A percentile compares a stretch with the other conserved stretches of the same genome.
These are phyloP conservation scores for Candida xyloterini DNA, from an alignment of 805 yeast genomes.

Conservation along the genomic window DNA sequence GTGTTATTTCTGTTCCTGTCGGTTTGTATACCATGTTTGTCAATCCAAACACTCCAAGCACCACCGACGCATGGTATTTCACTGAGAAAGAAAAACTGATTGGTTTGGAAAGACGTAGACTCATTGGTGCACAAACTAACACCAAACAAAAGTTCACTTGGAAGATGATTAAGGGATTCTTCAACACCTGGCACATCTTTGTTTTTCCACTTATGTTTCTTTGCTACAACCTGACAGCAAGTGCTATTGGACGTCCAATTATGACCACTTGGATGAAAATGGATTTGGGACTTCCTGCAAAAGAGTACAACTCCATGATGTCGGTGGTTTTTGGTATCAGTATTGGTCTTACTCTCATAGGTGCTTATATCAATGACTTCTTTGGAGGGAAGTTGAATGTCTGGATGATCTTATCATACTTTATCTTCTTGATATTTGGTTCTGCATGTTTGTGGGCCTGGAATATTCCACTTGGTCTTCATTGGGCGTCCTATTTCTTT, in stretches of 20 bases:
- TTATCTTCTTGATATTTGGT: slow-evolving; percentile 39
- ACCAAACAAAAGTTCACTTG: slow-evolving; percentile 41
- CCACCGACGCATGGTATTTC: slow-evolving; percentile 40
- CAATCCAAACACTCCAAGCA: slow-evolving; percentile 46
- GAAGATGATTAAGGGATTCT: slow-evolving; percentile 37
- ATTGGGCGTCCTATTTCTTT: slow-evolving; percentile 49
- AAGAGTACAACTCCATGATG: slow-evolving; percentile 41
- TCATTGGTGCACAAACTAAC: slow-evolving; percentile 42
- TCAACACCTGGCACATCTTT: slow-evolving; percentile 48
- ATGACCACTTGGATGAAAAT: slow-evolving; percentile 44
- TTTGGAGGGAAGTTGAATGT: slow-evolving; percentile 37
- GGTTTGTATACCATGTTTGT: slow-evolving; percentile 41
- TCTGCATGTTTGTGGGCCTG: slow-evolving; percentile 44
- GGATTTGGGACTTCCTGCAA: slow-evolving; percentile 31
- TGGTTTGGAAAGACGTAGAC: slow-evolving; percentile 43
- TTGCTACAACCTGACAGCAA: slow-evolving; percentile 37
- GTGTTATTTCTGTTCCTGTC: slow-evolving; percentile 34
- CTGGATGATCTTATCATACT: slow-evolving; percentile 37
- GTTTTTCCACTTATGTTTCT: slow-evolving; percentile 43
- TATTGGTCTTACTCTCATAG: slow-evolving; percentile 36
- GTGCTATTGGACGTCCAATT: slow-evolving; percentile 38
- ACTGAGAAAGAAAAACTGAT: slow-evolving; percentile 37
- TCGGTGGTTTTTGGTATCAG: slow-evolving; percentile 39
- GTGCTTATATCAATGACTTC: slow-evolving; percentile 40
- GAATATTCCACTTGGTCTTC: slow-evolving; percentile 46